A percentile compares a stretch with the other conserved stretches of the same genome.
phyloP scores from a whole-genome alignment of 2,329 filamentous ascomycete genomes.

The Aureobasidium sp. region DNA sequence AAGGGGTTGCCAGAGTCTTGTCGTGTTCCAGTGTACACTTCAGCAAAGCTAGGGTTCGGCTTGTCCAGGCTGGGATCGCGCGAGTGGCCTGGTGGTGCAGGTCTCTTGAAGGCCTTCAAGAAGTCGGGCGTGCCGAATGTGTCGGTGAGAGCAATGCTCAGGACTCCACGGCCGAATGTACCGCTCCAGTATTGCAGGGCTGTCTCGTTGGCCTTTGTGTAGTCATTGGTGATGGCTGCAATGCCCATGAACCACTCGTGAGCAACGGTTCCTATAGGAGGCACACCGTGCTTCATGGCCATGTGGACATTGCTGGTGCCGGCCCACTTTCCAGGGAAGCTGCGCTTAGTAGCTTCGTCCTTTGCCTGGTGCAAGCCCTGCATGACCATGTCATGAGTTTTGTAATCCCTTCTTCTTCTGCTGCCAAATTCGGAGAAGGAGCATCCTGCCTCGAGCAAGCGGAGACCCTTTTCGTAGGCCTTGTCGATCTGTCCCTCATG shows the following conservation, averaged over 20 bases:
- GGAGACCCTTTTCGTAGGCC: conserved; percentile 72
- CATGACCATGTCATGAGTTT: conserved; percentile 89
- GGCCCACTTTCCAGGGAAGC: conserved; percentile 64
- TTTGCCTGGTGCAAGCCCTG: conserved; percentile 74
- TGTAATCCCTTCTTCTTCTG: conserved; percentile 81
- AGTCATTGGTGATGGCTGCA: conserved; percentile 82
- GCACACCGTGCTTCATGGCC: conserved; percentile 82
- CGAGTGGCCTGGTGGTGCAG: conserved; percentile 39
- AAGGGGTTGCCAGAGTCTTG: conserved; percentile 86
- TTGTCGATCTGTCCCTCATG: conserved; percentile 80
- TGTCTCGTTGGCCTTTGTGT: conserved; percentile 74
- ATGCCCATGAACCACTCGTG: conserved; percentile 99
- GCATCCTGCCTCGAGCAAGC: conserved; percentile 74
- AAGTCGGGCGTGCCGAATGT: conserved; percentile 93
- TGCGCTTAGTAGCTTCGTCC: conserved; percentile 51
- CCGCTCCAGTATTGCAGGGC: conserved; percentile 83
- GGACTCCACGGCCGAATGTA: conserved; percentile 74
- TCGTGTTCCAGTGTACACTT: conserved; percentile 75
- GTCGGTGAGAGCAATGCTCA: conserved; percentile 87
- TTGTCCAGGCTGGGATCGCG: conserved; percentile 16
- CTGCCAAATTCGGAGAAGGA: conserved; percentile 92
- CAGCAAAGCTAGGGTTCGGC: conserved; percentile 58
- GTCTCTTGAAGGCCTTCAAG: conserved; percentile 71
- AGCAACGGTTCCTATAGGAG: conserved; percentile 81
- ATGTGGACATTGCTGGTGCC: conserved; percentile 97